A percentile compares a stretch with the other conserved stretches of the same genome.
Conservation (phyloP, 2,329 filamentous ascomycete species). For the Fusarium sp. region DNA sequence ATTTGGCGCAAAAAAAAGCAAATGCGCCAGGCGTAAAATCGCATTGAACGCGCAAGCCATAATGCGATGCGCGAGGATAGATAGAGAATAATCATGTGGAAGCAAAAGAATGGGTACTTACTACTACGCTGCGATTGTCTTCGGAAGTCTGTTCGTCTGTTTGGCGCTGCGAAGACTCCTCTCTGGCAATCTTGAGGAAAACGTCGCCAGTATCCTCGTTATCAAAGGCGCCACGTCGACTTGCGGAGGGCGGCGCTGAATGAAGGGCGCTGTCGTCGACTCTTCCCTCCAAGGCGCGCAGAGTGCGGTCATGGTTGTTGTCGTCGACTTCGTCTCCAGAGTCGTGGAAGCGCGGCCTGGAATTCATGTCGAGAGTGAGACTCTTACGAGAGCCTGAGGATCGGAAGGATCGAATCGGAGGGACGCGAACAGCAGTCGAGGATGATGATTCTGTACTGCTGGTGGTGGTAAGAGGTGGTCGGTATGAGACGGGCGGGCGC, state of each 20-base stretch:
- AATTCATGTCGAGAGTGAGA: conserved; percentile 66
- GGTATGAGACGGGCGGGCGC: conserved; percentile 65
- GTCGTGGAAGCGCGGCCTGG: conserved; percentile 59
- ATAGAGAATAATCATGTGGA: conserved; percentile 5
- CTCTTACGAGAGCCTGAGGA: conserved; percentile 70
- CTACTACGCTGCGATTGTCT: conserved; percentile 57
- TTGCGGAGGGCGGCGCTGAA: conserved; percentile 58
- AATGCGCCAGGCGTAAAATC: conserved; percentile 16
- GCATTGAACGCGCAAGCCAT: conserved; percentile 16
- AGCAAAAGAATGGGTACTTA: conserved; percentile 55
- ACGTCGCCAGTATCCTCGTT: conserved; percentile 69
- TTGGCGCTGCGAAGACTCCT: conserved; percentile 60
- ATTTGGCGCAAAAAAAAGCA: neutral
- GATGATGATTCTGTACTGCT: conserved; percentile 50
- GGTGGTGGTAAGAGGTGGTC: conserved; percentile 52
- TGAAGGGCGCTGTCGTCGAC: conserved; percentile 48
- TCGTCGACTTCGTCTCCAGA: conserved; percentile 59
- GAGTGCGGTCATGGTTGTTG: conserved; percentile 62
- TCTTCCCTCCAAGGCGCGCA: conserved; percentile 64
- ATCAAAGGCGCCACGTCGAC: conserved; percentile 52
- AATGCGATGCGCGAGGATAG: conserved; percentile 12
- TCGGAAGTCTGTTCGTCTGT: conserved; percentile 52
- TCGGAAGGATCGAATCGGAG: conserved; percentile 68
- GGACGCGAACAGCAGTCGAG: conserved; percentile 57
- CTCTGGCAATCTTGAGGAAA: conserved; percentile 69